Evolutionary conservation across 78 protist genomes (phyloP), one percentile per base, ranked within the genome.

Genomic region (Speleostelium caveatum): DNA sequence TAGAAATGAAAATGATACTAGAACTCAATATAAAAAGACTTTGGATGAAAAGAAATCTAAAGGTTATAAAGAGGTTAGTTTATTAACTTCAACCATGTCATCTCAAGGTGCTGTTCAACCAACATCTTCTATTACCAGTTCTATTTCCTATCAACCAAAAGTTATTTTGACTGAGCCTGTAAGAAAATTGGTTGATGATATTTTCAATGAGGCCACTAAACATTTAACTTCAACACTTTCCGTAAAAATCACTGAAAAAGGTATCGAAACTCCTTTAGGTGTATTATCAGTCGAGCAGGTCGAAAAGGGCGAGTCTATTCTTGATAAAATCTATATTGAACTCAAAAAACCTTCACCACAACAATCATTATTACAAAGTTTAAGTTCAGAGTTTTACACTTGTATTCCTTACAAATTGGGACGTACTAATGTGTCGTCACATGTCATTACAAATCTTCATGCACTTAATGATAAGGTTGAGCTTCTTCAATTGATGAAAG

Each of bases 401-500:
- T 0, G 39, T 3, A 86, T 86, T 49, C 93, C 93, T 53, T 77
- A 86, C 21, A 53, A 28, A 41, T 28, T 86, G 58, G 93, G 93
- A 16, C 38, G 86, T 32, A 55, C 49, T 16, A 53, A 41, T 42
- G 62, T 66, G 16, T 39, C 49, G 12, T 19, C 30, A 16, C 26
- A 16, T 45, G 75, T 86, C 30, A 86, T 86, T 24, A 51, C 41
- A 32, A 86, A 72, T 35, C 63, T 86, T 3, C 67, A 73, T 51
- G 65, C 39, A 35, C 53, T 86, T 8, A 42, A 32, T 55, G 39
- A 17, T 22, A 86, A 86, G 51, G 68, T 76, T 17, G 86, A 75
- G n/a, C 58, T 86, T 24, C 65, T 86, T 28, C 93, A 86, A 73
- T 76, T 86, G 10, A 86, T 86, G 93, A 71, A 73, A 59, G 93